phyloP scores from a whole-genome alignment of 345 rosid genomes.

The Populus davidiana region DNA sequence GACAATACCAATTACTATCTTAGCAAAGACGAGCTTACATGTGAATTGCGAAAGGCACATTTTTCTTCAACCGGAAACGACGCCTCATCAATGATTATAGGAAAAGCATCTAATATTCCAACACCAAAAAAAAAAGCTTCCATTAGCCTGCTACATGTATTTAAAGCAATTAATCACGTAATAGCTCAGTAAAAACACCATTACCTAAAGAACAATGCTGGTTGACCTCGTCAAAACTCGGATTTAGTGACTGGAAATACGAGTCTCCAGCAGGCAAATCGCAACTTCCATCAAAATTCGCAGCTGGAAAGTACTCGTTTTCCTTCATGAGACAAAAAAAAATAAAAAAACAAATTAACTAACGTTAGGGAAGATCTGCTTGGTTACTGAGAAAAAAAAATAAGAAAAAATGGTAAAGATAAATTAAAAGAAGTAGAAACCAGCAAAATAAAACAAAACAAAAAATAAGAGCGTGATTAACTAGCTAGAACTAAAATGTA shows the following conservation, averaged over 20 bases:
- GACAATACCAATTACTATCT: not conserved
- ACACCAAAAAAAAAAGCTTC: not conserved
- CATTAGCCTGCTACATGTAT: conserved; percentile 5
- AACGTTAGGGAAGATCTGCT: not conserved
- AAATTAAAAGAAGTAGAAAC: not conserved
- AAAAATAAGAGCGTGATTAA: not conserved
- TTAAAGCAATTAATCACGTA: not conserved
- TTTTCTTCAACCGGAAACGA: conserved; percentile 44
- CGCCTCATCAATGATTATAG: conserved; percentile 50
- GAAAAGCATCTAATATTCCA: conserved; percentile 51
- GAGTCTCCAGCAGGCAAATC: conserved; percentile 31
- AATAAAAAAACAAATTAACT: not conserved
- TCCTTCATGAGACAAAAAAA: conserved; percentile 16
- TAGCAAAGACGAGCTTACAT: conserved; percentile 29
- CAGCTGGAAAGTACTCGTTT: conserved; percentile 10
- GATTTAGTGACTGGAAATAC: conserved; percentile 36
- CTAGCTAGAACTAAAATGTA: not conserved
- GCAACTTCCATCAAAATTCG: conserved; percentile 25
- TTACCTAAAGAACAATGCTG: conserved; percentile 43
- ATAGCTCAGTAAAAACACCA: not conserved
- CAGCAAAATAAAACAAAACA: not conserved
- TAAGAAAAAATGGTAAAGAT: not conserved
- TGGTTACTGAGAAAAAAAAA: not conserved
- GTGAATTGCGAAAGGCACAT: conserved; percentile 35
- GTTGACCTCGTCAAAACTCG: conserved; percentile 37